Evolutionary conservation across 345 rosid species (phyloP).

Genomic region (Pseudoturritis turrita): DNA sequence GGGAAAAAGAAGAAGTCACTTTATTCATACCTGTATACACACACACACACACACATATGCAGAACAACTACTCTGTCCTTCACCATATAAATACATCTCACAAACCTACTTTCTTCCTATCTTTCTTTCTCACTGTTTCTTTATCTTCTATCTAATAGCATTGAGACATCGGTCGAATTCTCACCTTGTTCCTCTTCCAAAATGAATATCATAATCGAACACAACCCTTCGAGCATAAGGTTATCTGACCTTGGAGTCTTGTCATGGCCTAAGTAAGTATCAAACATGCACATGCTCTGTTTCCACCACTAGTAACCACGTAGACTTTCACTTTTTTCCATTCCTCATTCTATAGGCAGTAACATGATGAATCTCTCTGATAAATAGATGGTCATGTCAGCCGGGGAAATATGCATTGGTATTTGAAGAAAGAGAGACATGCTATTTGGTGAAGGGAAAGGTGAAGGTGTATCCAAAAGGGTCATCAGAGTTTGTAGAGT

Average conservation of each 20-base stretch:
- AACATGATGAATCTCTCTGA: slow-evolving; percentile 18
- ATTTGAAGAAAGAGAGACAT: slow-evolving; percentile 87
- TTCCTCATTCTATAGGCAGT: background rate
- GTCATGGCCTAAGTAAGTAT: slow-evolving; percentile 41
- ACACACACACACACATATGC: slow-evolving; percentile 18
- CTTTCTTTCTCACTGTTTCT: slow-evolving; percentile 8
- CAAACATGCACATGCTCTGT: slow-evolving; percentile 2
- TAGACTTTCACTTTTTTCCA: background rate
- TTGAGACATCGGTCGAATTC: background rate
- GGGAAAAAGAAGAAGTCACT: slow-evolving; percentile 20
- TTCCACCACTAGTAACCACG: background rate
- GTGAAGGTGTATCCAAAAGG: slow-evolving; percentile 69
- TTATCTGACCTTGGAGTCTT: slow-evolving; percentile 35
- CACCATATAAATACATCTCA: slow-evolving; percentile 21
- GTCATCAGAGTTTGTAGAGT: slow-evolving; percentile 61
- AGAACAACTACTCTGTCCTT: slow-evolving; percentile 26
- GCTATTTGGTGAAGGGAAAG: slow-evolving; percentile 75
- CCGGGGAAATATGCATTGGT: slow-evolving; percentile 85
- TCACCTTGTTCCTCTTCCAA: slow-evolving; percentile 7
- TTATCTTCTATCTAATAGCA: slow-evolving; percentile 12
- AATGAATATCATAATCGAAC: slow-evolving; percentile 29
- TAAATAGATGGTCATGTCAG: slow-evolving; percentile 83
- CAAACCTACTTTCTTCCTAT: slow-evolving; percentile 26
- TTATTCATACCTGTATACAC: slow-evolving; percentile 26
- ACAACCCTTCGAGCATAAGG: slow-evolving; percentile 28